Percentiles rank a stretch among this genome's conserved stretches.
Conservation (phyloP, 345 rosid genomes). For the Rhodomyrtus tomentosa region DNA sequence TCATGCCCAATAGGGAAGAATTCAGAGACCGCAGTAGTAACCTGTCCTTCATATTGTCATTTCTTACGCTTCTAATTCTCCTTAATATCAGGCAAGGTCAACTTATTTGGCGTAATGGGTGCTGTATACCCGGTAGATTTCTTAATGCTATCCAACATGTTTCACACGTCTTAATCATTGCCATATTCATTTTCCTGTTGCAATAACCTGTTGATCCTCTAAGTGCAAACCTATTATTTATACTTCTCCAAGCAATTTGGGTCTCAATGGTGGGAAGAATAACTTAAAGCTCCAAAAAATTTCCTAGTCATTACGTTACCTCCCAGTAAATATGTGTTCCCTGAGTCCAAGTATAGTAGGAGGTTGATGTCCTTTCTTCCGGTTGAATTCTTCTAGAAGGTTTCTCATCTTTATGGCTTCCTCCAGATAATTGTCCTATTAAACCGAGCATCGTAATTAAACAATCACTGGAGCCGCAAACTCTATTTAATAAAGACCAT, state of each 20-base stretch:
- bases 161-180: not conserved
- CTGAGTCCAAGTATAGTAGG: slow-evolving; percentile 90
- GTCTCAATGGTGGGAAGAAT: not conserved
- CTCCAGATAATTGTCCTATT: slow-evolving; percentile 83
- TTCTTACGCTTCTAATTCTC: not conserved
- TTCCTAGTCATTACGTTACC: slow-evolving; percentile 20
- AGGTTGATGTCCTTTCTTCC: slow-evolving; percentile 51
- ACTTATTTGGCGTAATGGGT: not conserved
- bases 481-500: not conserved
- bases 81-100: not conserved
- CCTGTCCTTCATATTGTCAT: not conserved
- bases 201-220: not conserved
- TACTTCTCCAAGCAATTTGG: not conserved
- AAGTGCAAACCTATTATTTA: not conserved
- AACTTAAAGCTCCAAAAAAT: not conserved
- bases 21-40: not conserved
- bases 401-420: slow-evolving; percentile 98
- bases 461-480: not conserved
- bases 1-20: not conserved
- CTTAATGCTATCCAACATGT: not conserved
- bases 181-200: not conserved
- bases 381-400: slow-evolving; percentile 85
- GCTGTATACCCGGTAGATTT: not conserved
- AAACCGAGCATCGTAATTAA: slow-evolving; percentile 11
- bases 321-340: slow-evolving; percentile 94